Base-by-base conservation (phyloP, 2,329 filamentous ascomycete genomes). In the Cadophora luteo-olivacea region DNA sequence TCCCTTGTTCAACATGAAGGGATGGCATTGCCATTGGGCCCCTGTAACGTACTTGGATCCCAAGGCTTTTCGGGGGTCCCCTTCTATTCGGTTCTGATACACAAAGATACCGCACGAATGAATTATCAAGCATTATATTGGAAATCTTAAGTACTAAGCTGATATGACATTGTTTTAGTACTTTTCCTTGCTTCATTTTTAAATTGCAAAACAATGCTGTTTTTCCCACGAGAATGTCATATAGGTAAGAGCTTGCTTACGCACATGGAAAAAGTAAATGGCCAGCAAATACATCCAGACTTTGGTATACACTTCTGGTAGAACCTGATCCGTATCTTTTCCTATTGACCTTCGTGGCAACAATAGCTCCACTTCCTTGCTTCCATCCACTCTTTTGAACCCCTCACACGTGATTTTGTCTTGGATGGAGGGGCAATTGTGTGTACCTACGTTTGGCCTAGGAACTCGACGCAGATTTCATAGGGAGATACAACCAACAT, bases 21-120 rank as follows among this genome's bases (percentile, higher is more conserved):
- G 32, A n/a, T 41, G 51, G 3, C 22, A 52, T 63, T 63, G 57
- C 24, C 22, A 29, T 29, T 29, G 29, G 29, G 29, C 29, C 29
- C 22, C 29, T 22, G 32, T 4, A 29, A 25, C 1, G 29, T 22
- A 4, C 57, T 32, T 19, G 36, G 19, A 5, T 38, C 36, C 19
- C 33, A 41, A 41, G n/a, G n/a, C 22, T 60, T 41, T 38, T 41
- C 32, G 33, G 41, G 55, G 52, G 52, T 29, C 22, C 25, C 19
- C 32, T 29, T 57, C 52, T 6, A n/a, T 32, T 52, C 64, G 64
- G 22, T 41, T 65, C 54, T 61, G 64, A 52, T 52, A 66, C 55
- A 61, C 55, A 66, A 61, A 36, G 38, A 65, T 65, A 58, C 9
- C 16, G 3, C 36, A 60, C 22, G 19, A 41, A 60, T 41, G 19